A percentile compares a stretch with the other conserved stretches of the same genome.
Conservation (phyloP, 345 rosid species). For the Durio zibethinus region DNA sequence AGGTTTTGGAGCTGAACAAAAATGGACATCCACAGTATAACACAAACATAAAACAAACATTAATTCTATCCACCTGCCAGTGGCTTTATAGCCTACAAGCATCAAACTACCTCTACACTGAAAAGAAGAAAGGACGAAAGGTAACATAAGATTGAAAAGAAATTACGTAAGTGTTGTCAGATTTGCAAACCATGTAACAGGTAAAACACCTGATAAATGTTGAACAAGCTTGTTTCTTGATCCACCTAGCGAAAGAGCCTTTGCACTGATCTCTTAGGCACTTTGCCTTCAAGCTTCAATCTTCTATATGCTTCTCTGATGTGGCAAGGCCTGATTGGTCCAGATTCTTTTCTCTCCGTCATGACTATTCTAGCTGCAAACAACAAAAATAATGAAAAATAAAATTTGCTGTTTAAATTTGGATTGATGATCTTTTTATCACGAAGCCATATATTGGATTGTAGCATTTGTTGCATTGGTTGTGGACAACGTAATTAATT, state of each 20-base stretch:
- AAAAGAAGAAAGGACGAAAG: neutral
- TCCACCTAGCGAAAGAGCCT: constrained; percentile 67
- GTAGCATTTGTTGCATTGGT: neutral
- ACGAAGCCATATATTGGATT: neutral
- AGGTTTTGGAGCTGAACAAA: neutral
- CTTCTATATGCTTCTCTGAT: constrained; percentile 88
- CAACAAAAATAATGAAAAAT: neutral
- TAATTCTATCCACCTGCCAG: neutral
- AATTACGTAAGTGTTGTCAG: neutral
- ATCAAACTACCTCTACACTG: neutral
- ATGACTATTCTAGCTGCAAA: constrained; percentile 79
- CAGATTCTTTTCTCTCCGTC: constrained; percentile 86
- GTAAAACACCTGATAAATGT: neutral
- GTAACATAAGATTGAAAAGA: neutral
- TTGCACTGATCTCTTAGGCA: constrained; percentile 83
- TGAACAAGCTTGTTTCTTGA: neutral
- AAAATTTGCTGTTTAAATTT: neutral
- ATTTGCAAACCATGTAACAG: neutral
- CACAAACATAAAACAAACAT: neutral
- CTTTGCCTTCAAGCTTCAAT: constrained; percentile 80
- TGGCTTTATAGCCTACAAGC: neutral
- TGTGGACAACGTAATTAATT: neutral
- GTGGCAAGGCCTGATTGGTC: constrained; percentile 96
- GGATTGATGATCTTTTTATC: neutral
- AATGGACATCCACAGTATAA: neutral